Conservation (phyloP, 371 early-diverging fungal species). For the Circinella umbellata region DNA sequence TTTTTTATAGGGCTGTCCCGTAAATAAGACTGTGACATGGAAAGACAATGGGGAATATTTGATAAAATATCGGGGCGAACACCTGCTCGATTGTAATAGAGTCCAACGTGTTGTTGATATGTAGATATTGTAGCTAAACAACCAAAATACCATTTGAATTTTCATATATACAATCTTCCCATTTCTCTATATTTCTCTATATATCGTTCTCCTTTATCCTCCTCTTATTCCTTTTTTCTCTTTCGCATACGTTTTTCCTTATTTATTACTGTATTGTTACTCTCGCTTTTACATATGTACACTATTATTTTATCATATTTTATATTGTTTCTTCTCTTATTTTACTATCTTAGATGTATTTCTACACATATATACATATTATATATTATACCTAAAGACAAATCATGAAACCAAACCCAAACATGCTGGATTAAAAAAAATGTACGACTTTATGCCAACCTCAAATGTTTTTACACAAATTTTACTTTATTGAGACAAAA, state of each 20-base stretch:
- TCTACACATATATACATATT: neutral
- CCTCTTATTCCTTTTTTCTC: neutral
- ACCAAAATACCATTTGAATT: too few species aligned
- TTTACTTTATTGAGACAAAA: too few species aligned
- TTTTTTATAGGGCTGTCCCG: slow-evolving; percentile 40
- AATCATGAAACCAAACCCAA: too few species aligned
- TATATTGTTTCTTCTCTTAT: neutral
- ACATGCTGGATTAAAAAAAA: neutral
- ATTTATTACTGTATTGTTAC: too few species aligned
- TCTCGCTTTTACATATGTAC: neutral
- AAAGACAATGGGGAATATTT: slow-evolving; percentile 55
- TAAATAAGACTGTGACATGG: slow-evolving; percentile 64
- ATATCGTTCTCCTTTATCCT: slow-evolving; percentile 1
- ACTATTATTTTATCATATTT: neutral
- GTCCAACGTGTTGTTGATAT: slow-evolving; percentile 33
- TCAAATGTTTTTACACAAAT: too few species aligned
- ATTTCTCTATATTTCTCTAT: neutral
- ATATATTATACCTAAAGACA: neutral
- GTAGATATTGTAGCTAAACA: slow-evolving; percentile 9
- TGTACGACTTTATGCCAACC: too few species aligned
- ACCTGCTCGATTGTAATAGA: slow-evolving; percentile 52
- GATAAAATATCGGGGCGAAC: slow-evolving; percentile 62
- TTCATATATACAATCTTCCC: neutral
- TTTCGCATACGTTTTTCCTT: too few species aligned
- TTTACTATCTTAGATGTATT: neutral